Base-by-base conservation (phyloP, 768 basidiomycete species). In the Lanmaoa pseudosensibilis region DNA sequence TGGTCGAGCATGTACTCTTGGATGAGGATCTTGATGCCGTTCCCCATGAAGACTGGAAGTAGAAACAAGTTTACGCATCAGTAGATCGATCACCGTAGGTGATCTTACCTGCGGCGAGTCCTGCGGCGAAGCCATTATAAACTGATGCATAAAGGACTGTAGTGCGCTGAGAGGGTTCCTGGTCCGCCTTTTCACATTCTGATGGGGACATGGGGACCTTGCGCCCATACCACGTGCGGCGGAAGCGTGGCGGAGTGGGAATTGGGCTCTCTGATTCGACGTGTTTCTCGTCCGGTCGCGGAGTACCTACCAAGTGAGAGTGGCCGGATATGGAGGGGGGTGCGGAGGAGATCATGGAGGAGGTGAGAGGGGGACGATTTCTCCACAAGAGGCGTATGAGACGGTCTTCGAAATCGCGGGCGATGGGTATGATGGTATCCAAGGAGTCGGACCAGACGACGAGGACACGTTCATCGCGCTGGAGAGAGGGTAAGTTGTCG, bases 401-500 rank as follows among this genome's bases (percentile, higher is more conserved):
- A 49, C 80, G 75, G 56, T 82, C 78, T 60, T 85, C 84, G 52
- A 84, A 80, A 59, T 83, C 81, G 57, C 78, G 71, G 18, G 71
- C 71, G 25, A 61, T 66, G 21, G 69, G 69, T 54, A 94, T 83
- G 69, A 94, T 88, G 61, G 78, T 80, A 66, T 92, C 89, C 44
- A 93, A 78, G 0, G 83, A 80, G 67, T 92, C 88, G 19, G 87
- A 85, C 92, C 92, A 94, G 59, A 94, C 84, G 58, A 94, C 82
- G 52, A 94, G 79, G 18, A 90, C 88, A 38, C 88, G 83, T 69
- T 94, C 92, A 68, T 92, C 88, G 45, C 92, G 83, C 87, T 88
- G 60, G 6, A 50, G 4, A 51, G 50, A 44, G 21, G 18, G 25
- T 55, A 10, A 55, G 46, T 1, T 15, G 50, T 32, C 9, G 37